These are phyloP conservation scores for Fusarium sp. DNA, from an alignment of 2,329 filamentous ascomycete genomes.

Conservation along the genomic window DNA sequence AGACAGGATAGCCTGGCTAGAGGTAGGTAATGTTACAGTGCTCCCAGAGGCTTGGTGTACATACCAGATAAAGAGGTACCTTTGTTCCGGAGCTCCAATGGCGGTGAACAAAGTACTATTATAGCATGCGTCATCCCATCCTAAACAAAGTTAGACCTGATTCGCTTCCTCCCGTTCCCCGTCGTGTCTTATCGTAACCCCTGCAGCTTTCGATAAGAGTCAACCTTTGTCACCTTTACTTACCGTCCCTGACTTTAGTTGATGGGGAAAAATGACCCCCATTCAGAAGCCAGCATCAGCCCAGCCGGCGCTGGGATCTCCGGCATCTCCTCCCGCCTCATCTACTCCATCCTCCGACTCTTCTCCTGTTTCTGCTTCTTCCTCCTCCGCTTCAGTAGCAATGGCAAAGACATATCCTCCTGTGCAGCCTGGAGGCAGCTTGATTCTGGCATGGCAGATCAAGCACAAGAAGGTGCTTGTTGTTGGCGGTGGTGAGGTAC, in stretches of 20 bases:
- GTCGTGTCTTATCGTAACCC: constrained; percentile 33
- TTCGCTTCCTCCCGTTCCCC: constrained; percentile 39
- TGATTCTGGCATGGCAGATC: constrained; percentile 97
- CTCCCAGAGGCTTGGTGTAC: constrained; percentile 9
- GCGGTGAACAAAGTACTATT: constrained; percentile 12
- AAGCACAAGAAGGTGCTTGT: constrained; percentile 90
- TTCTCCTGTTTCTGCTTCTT: constrained; percentile 10
- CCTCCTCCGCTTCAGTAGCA: constrained; percentile 15
- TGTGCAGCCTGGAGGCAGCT: constrained; percentile 88
- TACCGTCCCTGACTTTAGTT: constrained; percentile 13
- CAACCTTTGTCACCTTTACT: constrained; percentile 32
- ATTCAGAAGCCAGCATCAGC: constrained; percentile 39
- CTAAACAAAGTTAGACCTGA: constrained; percentile 17
- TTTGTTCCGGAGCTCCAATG: neutral
- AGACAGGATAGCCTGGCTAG: constrained; percentile 17
- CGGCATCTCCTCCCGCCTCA: constrained; percentile 36
- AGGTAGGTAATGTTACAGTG: neutral
- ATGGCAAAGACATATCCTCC: constrained; percentile 72
- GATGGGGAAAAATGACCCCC: constrained; percentile 40
- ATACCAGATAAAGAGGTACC: constrained; percentile 32
- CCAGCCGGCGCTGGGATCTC: constrained; percentile 38
- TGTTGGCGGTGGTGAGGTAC: constrained; percentile 92
- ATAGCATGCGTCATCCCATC: constrained; percentile 20
- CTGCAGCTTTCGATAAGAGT: constrained; percentile 31
- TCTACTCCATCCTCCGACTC: constrained; percentile 22